Conservation (phyloP, 805 yeast genomes). For the Aciculoconidium aculeatum region DNA sequence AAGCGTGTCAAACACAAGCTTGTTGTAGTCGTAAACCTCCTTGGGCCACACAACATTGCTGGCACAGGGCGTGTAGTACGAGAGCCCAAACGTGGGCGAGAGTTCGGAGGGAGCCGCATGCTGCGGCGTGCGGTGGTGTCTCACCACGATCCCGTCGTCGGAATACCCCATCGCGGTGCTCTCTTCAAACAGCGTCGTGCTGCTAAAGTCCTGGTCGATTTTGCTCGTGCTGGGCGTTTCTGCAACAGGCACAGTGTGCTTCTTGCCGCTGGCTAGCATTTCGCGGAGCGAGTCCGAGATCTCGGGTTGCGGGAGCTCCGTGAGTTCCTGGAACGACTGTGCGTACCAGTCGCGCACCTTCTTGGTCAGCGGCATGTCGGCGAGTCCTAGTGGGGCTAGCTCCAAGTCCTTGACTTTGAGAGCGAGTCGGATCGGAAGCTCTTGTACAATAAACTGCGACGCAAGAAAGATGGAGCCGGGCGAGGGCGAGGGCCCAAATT, state of each 20-base stretch:
- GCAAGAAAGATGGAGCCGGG: constrained; percentile 80
- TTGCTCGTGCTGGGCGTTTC: constrained; percentile 2
- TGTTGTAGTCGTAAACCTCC: constrained; percentile 69
- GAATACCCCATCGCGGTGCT: too few relatives aligned
- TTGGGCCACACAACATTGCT: constrained; percentile 59
- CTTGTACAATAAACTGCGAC: constrained; percentile 78
- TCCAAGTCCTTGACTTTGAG: constrained; percentile 82
- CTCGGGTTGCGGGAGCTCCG: constrained; percentile 54
- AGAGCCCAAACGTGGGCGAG: constrained; percentile 38
- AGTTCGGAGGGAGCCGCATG: constrained; percentile 1
- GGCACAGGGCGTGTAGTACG: constrained; percentile 50
- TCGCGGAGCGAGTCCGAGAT: too few relatives aligned
- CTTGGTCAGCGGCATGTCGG: constrained; percentile 66
- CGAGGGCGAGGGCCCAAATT: constrained; percentile 74
- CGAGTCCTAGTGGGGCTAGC: constrained; percentile 68
- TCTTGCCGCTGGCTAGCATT: too few relatives aligned
- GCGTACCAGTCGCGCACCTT: constrained; percentile 87
- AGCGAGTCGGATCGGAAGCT: constrained; percentile 80
- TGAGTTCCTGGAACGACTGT: constrained; percentile 79
- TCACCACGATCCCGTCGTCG: constrained; percentile 8
- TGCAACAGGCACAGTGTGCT: too few relatives aligned
- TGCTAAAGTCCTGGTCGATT: too few relatives aligned
- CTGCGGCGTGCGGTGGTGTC: constrained; percentile 6
- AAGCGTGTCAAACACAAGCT: constrained; percentile 57
- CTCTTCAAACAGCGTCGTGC: too few relatives aligned